phyloP scores from a whole-genome alignment of 768 basidiomycete species.

The Rhizopogon vinicolor region DNA sequence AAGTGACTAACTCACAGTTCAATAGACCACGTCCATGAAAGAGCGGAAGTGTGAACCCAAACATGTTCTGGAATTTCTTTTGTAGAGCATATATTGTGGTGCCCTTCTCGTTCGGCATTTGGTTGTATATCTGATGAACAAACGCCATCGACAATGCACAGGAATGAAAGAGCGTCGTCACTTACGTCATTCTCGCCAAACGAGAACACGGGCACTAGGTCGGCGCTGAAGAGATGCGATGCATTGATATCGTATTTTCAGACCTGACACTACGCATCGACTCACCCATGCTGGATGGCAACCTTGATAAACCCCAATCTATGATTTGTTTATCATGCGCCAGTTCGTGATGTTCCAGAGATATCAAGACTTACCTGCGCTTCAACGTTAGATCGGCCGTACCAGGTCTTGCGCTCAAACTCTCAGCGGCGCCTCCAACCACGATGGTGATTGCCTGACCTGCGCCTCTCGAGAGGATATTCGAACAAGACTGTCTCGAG shows the following conservation, averaged over 20 bases:
- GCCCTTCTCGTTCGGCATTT: constrained; percentile 94
- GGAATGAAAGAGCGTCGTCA: constrained; percentile 8
- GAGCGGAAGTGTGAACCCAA: constrained; percentile 95
- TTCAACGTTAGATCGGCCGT: constrained; percentile 86
- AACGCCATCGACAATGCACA: neutral
- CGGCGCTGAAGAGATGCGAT: constrained; percentile 53
- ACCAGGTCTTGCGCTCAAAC: constrained; percentile 91
- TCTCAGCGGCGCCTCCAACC: constrained; percentile 94
- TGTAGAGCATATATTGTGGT: constrained; percentile 84
- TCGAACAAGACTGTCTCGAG: constrained; percentile 84
- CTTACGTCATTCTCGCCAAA: constrained; percentile 98
- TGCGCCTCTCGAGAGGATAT: constrained; percentile 65
- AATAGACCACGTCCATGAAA: constrained; percentile 95
- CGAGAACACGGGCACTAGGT: constrained; percentile 95
- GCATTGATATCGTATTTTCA: constrained; percentile 1
- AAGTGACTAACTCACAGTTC: constrained; percentile 60
- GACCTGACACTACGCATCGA: neutral
- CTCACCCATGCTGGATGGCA: constrained; percentile 84
- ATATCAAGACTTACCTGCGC: constrained; percentile 45
- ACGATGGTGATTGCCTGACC: constrained; percentile 86
- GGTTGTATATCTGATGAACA: constrained; percentile 77
- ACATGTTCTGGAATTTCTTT: constrained; percentile 85
- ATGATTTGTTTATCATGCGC: neutral
- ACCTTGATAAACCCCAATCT: constrained; percentile 95
- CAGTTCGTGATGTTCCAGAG: neutral